Evolutionary conservation across 139 green algal species (phyloP), one percentile per base, ranked within the genome.

Genomic region (Tetradesmus lagerheimii): DNA sequence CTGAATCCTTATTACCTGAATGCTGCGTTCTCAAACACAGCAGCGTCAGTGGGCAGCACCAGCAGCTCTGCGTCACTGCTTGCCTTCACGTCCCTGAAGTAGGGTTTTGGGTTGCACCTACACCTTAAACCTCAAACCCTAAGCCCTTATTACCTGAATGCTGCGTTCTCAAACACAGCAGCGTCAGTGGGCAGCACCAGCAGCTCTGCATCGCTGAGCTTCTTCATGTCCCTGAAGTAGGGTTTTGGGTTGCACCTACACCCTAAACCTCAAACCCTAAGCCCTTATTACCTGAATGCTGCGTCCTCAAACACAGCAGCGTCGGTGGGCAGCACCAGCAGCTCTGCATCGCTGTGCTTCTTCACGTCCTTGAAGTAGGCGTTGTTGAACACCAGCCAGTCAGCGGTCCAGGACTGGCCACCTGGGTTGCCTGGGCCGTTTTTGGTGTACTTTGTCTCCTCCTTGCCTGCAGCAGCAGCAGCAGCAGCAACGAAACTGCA

Each of bases 321-420:
- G 81, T 99, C 97, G 0, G 97, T 99, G 1, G 91, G 87, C 92
- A 99, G 94, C 85, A 99, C 96, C 39, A 99, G 88, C 89, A 99
- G 93, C 0, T 99, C 97, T 0, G 82, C 91, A 81, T 99, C 96
- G 12, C 71, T 74, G 86, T 94, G 89, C 18, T 90, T 89, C 93
- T 97, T 97, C 18, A 97, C 92, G 88, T 90, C 89, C 23, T 31
- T 83, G 43, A 89, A 89, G 45, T 89, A 89, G n/a, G 35, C 62
- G 71, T 89, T 99, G 94, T 99, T 93, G 90, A 99, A 99, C 47
- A 93, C 95, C 0, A 99, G 94, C 97, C 97, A 99, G 75, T 99
- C 92, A 25, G 91, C 83, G 1, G 97, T 99, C 97, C 97, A 99
- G 37, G 93, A 97, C 57, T 86, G 83, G 41, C 97, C 97, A 43